Base-by-base conservation (phyloP, 805 yeast genomes). In the Tetrapisispora taiwanensis region DNA sequence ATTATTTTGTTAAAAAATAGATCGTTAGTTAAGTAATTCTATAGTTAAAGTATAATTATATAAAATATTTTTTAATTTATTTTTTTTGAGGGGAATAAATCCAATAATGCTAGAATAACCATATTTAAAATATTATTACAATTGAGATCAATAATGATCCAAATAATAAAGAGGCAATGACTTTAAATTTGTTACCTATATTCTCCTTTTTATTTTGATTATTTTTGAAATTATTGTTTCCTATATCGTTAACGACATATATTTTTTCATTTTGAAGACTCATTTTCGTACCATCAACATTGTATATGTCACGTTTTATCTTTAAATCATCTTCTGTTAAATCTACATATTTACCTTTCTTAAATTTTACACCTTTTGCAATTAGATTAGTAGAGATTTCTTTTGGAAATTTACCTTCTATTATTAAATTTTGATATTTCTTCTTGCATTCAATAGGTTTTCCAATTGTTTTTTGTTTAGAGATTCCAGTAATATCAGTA, bases 331-430 rank as follows among this genome's bases (percentile, higher is more conserved):
- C 54, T 8, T 66, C 69, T 2, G 63, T 46, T 8, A 82, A 55
- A 3, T 65, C 53, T 8, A 79, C 72, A 54, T 60, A 79, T 46
- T 62, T 62, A 0, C 90, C 90, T 39, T 56, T 61, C 9, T 60
- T 54, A 0, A 65, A 68, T 7, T 65, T 57, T 4, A 75, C 79
- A 0, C 86, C 85, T 9, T 54, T 56, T 26, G 65, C 63, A 34
- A 81, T 70, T 41, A 79, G 56, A 0, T 63, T 65, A 5, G 61
- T 58, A 0, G 75, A 77, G 65, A 68, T 52, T 0, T 74, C 72
- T 7, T 57, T 63, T 9, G 71, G 65, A 13, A 70, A 66, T 22
- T 62, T 68, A 8, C 54, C 54, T 0, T 70, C 55, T 3, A 69
- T 54, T 27, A 70, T 71, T 34, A 75, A 51, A 52, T 73, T 74